Evolutionary conservation across 129 eudicot genomes (phyloP).

Genomic region (Gnaphalium uliginosum): DNA sequence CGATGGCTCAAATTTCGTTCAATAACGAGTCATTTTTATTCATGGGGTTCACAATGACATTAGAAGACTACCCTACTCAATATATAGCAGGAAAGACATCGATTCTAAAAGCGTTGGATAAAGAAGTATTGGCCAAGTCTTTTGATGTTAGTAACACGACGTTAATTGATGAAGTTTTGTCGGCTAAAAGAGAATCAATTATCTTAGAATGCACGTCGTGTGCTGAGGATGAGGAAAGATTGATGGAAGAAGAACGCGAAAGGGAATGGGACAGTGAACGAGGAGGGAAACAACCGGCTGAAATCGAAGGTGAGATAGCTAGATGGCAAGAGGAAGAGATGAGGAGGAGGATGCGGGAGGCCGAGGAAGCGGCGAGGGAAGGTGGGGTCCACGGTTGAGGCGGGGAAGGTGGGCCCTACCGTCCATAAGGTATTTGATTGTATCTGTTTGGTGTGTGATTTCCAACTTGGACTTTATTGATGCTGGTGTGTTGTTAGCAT

Average conservation of each 20-base stretch:
- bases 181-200: conserved; percentile 39
- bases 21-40: conserved; percentile 57
- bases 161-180: conserved; percentile 38
- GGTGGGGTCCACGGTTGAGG: background rate
- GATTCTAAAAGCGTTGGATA: conserved; percentile 46
- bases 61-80: conserved; percentile 49
- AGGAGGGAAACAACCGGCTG: background rate
- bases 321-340: conserved; percentile 15
- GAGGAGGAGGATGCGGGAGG: conserved; percentile 13
- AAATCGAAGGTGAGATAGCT: conserved; percentile 6
- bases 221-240: conserved; percentile 56
- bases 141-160: conserved; percentile 47
- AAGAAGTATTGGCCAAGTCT: conserved; percentile 47
- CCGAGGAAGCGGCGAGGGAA: conserved; percentile 2
- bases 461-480: background rate
- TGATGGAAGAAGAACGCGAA: conserved; percentile 12
- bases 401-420: background rate
- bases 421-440: background rate
- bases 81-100: conserved; percentile 61
- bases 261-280: conserved; percentile 2
- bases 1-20: conserved; percentile 73
- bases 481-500: background rate
- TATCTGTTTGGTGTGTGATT: background rate
- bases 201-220: conserved; percentile 59
- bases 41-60: conserved; percentile 65